A percentile compares a stretch with the other conserved stretches of the same genome.
phyloP scores from a whole-genome alignment of 306 rosid species.

The Boehmeria nivea region DNA sequence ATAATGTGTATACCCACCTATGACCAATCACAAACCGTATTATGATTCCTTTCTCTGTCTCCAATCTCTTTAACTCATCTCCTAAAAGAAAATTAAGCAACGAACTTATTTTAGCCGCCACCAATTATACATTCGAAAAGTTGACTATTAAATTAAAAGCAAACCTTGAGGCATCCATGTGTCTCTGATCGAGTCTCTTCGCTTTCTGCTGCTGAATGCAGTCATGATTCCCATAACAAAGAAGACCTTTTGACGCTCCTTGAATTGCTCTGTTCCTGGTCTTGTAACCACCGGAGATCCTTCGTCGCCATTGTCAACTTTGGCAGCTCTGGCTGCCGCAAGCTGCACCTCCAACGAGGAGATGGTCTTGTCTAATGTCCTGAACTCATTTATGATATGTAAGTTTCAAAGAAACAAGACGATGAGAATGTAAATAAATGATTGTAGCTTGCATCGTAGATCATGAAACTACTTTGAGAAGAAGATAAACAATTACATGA shows the following conservation, averaged over 20 bases:
- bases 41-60: conserved; percentile 52
- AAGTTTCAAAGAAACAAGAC: not conserved
- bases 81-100: conserved; percentile 26
- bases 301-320: conserved; percentile 19
- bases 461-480: not conserved
- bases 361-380: conserved; percentile 51
- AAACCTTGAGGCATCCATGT: conserved; percentile 63
- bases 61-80: conserved; percentile 37
- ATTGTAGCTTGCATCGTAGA: not conserved
- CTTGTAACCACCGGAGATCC: conserved; percentile 36
- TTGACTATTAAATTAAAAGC: not conserved
- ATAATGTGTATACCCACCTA: conserved; percentile 27
- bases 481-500: conserved; percentile 29
- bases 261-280: conserved; percentile 20
- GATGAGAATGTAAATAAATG: not conserved
- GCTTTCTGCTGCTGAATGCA: conserved; percentile 54
- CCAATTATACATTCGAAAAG: not conserved
- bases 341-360: conserved; percentile 56
- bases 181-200: conserved; percentile 58
- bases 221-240: conserved; percentile 64
- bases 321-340: conserved; percentile 51
- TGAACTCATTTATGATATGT: conserved; percentile 17
- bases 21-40: conserved; percentile 57
- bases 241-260: conserved; percentile 47
- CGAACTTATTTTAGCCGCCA: conserved; percentile 4